A percentile compares a stretch with the other conserved stretches of the same genome.
phyloP scores from a whole-genome alignment of 345 rosid genomes.

The Isatis tinctoria region DNA sequence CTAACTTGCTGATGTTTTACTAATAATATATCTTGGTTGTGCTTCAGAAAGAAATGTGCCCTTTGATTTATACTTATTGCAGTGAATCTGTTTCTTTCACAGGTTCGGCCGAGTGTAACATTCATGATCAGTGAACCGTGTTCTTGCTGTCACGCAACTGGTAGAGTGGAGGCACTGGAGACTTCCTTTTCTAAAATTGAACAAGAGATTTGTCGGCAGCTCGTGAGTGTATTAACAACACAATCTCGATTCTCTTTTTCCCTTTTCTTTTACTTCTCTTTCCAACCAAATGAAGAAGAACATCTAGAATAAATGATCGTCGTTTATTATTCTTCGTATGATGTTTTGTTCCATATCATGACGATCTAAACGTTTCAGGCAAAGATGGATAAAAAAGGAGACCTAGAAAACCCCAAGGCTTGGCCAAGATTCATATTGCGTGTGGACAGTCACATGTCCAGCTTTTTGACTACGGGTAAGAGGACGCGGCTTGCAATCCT shows the following conservation, averaged over 20 bases:
- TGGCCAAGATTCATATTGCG: slow-evolving; percentile 84
- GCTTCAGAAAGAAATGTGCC: neutral
- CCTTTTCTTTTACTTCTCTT: neutral
- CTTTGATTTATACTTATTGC: slow-evolving; percentile 2
- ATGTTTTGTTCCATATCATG: slow-evolving; percentile 6
- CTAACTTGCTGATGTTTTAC: slow-evolving; percentile 12
- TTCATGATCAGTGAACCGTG: slow-evolving; percentile 97
- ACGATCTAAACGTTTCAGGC: slow-evolving; percentile 43
- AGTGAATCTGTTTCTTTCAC: slow-evolving; percentile 4
- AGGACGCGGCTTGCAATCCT: slow-evolving; percentile 75
- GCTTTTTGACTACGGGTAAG: slow-evolving; percentile 78
- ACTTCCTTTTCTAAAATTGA: slow-evolving; percentile 94
- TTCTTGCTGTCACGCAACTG: slow-evolving; percentile 87
- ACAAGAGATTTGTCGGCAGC: slow-evolving; percentile 82
- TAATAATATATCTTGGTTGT: neutral
- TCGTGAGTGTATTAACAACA: slow-evolving; percentile 47
- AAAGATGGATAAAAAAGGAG: slow-evolving; percentile 48
- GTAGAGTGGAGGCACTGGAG: slow-evolving; percentile 95
- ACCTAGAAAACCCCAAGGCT: slow-evolving; percentile 68
- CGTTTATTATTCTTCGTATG: neutral
- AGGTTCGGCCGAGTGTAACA: slow-evolving; percentile 98
- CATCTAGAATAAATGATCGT: neutral
- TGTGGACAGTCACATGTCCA: slow-evolving; percentile 84
- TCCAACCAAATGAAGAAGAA: neutral
- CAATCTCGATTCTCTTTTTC: neutral